These are phyloP conservation scores for Phytopythium montanum DNA, from an alignment of 352 stramenopile species.

Conservation along the genomic window DNA sequence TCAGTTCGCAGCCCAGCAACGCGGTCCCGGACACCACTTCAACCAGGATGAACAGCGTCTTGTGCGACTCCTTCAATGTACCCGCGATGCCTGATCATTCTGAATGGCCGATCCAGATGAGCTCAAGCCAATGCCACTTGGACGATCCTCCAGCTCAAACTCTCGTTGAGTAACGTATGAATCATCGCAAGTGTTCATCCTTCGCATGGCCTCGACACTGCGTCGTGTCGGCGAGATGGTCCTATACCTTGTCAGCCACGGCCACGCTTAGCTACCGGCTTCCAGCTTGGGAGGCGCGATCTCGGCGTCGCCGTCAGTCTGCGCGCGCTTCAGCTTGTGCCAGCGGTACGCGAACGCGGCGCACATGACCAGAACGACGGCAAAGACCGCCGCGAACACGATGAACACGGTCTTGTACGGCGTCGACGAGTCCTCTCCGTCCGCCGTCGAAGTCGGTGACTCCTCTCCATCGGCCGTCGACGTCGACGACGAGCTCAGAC, in stretches of 20 bases:
- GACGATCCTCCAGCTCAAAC: too few relatives aligned
- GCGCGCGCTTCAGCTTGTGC: constrained; percentile 1
- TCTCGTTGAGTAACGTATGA: too few relatives aligned
- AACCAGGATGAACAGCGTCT: constrained; percentile 43
- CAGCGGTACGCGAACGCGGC: constrained; percentile 27
- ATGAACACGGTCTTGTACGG: constrained; percentile 29
- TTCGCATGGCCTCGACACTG: too few relatives aligned
- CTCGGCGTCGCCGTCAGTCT: neutral
- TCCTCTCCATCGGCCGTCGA: constrained; percentile 11
- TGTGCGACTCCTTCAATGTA: constrained; percentile 16
- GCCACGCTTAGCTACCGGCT: too few relatives aligned
- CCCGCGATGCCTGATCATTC: constrained; percentile 3
- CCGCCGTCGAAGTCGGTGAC: too few relatives aligned
- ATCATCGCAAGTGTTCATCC: too few relatives aligned
- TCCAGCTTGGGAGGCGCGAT: constrained; percentile 9
- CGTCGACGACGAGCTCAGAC: constrained; percentile 18
- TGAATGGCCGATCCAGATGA: constrained; percentile 8
- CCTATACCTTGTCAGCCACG: too few relatives aligned
- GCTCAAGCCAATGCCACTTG: constrained; percentile 14
- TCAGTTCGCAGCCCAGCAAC: constrained; percentile 1
- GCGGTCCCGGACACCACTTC: constrained; percentile 28
- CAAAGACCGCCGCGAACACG: constrained; percentile 34
- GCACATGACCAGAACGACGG: constrained; percentile 20
- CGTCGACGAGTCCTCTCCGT: constrained; percentile 8
- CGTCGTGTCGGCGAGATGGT: too few relatives aligned